Base-by-base conservation (phyloP, 2,329 filamentous ascomycete species). In the Claviceps sp. region DNA sequence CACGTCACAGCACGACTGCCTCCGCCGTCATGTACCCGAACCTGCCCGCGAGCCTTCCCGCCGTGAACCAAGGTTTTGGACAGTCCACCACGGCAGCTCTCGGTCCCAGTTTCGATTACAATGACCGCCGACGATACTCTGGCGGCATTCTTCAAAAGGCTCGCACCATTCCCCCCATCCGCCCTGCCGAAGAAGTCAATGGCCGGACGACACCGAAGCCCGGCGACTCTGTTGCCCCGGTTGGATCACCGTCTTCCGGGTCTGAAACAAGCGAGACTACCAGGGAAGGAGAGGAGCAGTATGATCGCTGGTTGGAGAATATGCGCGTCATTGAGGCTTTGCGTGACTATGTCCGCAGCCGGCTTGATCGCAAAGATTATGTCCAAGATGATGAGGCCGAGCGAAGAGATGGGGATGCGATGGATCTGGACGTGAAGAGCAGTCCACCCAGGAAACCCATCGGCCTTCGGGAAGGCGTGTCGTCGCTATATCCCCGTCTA, bases 11-110 rank as follows among this genome's bases (percentile, higher is more conserved):
- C 60, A 78, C 78, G 1, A 76, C 75, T 5, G 68, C 74, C 24
- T 79, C 79, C 46, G 77, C 77, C 45, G 78, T 80, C 61, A 79
- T 86, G 69, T 93, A 93, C 67, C 87, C 87, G 18, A 86, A 74
- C 57, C 77, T 93, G 37, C 68, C 69, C 2, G 67, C 67, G 18
- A 68, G 65, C 56, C 62, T 70, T 11, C 86, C 76, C 45, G 78
- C 85, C 46, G 82, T 86, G 50, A 82, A 78, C 54, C 77, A 82
- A 45, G 84, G 84, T 64, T 87, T 85, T 61, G 76, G 82, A 34
- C 82, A 85, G 57, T 78, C 81, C 3, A 79, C 82, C 40, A 82
- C 85, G 2, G 82, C 86, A 14, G 85, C 84, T 22, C 77, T 91
- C 16, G 86, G 84, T 1, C 77, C 81, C 14, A 82, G 71, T 61